phyloP scores from a whole-genome alignment of 1,139 yeast genomes.

The Yamadazyma atlantica region DNA sequence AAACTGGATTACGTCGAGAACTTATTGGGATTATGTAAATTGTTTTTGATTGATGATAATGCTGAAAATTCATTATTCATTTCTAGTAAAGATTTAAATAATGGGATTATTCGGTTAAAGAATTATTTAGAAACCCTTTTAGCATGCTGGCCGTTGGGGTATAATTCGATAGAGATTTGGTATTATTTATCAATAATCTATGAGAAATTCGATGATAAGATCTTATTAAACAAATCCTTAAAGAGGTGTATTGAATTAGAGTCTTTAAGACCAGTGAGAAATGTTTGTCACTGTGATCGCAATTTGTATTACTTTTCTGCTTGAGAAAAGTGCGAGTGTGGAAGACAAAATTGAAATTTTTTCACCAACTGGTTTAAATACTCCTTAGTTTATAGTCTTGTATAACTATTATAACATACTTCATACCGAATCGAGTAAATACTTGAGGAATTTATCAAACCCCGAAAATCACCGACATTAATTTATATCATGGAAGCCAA shows the following conservation, averaged over 20 bases:
- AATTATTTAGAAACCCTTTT: conserved; percentile 55
- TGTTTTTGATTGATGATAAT: conserved; percentile 49
- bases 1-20: conserved; percentile 52
- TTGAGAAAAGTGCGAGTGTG: background rate
- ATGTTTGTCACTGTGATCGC: conserved; percentile 18
- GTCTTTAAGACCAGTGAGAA: conserved; percentile 64
- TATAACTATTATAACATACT: too few species aligned
- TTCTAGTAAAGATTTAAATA: conserved; percentile 52
- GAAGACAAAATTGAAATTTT: background rate
- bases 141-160: conserved; percentile 52
- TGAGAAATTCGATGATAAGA: conserved; percentile 58
- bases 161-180: conserved; percentile 70
- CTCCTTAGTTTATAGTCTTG: too few species aligned
- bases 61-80: conserved; percentile 35
- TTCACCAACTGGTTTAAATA: too few species aligned
- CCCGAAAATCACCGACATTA: too few species aligned
- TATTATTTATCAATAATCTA: conserved; percentile 66
- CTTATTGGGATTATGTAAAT: conserved; percentile 63
- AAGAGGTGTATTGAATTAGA: conserved; percentile 72
- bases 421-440: too few species aligned
- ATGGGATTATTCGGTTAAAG: conserved; percentile 67
- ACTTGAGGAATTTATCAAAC: too few species aligned
- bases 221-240: conserved; percentile 51
- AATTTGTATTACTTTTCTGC: conserved; percentile 1
- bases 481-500: conserved; percentile 39